Conservation (phyloP, 129 eudicot species). For the Flaveria linearis region DNA sequence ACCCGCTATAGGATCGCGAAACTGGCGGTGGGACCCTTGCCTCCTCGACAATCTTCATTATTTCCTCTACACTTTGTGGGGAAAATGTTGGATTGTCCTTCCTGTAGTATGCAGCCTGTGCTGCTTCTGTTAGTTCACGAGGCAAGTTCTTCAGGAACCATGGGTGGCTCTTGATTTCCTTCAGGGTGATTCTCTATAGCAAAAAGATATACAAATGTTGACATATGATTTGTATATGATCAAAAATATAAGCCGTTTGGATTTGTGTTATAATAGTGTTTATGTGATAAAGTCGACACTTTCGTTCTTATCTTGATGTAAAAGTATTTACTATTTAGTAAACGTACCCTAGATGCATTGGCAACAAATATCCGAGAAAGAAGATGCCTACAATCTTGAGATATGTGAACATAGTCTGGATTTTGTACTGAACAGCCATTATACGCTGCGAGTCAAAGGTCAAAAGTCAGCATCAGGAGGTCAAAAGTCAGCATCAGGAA, state of each 20-base stretch:
- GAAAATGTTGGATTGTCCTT: slow-evolving; percentile 62
- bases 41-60: slow-evolving; percentile 82
- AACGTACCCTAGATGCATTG: slow-evolving; percentile 63
- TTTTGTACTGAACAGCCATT: slow-evolving; percentile 84
- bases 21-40: slow-evolving; percentile 67
- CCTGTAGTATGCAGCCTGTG: slow-evolving; percentile 56
- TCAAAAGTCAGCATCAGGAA: slow-evolving; percentile 4
- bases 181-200: slow-evolving; percentile 60
- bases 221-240: no score
- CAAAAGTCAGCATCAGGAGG: slow-evolving; percentile 3
- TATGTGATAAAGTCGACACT: no score
- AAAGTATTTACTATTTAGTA: no score
- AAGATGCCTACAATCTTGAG: slow-evolving; percentile 89
- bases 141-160: slow-evolving; percentile 89
- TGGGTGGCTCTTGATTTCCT: slow-evolving; percentile 76
- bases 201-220: neutral
- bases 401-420: slow-evolving; percentile 92
- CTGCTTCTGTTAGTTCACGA: slow-evolving; percentile 63
- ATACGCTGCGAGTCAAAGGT: slow-evolving; percentile 48
- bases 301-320: no score
- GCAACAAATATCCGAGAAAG: slow-evolving; percentile 87
- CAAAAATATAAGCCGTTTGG: no score
- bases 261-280: no score
- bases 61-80: slow-evolving; percentile 71
- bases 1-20: slow-evolving; percentile 59